Evolutionary conservation across 139 green algal genomes (phyloP), one percentile per base, ranked within the genome.

Genomic region (Microglena sp.): DNA sequence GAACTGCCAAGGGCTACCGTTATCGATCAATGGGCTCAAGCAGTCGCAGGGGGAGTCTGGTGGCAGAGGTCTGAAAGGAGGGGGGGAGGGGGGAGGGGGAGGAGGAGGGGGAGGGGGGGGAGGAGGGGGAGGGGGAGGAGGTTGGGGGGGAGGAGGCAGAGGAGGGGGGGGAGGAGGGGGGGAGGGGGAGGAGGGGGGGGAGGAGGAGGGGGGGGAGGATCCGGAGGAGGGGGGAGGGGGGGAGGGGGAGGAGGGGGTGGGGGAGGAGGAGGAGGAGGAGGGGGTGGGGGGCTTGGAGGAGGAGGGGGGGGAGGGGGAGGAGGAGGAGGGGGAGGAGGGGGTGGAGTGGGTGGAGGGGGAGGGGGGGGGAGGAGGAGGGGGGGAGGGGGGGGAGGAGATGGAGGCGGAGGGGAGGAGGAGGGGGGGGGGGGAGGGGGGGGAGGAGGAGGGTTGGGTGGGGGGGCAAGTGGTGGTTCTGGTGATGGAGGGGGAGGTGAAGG

Each of bases 11-110:
- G 43, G 22, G 2, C 36, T 68, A 34, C 60, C 45, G 56, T 67
- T 71, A 11, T 73, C 66, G 7, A 78, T 57, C n/a, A 78, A 28
- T 1, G 71, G 65, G 45, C 66, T 74, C 24, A 78, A 61, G 60
- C 71, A 78, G 34, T 78, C 71, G 27, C 64, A 70, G 24, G 63
- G 53, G n/a, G 32, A 31, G 33, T 63, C 54, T 5, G 30, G 56
- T 21, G 64, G 50, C 64, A 64, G 55, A 18, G 24, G 5, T 8
- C 54, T 33, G 33, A 30, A 63, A 22, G 64, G 64, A 22, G 64
- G 64, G 26, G 40, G 30, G 24, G 64, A 54, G n/a, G 64, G 63
- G 29, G 46, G 63, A 36, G 36, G 45, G 46, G 45, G 63, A 24
- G 30, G 63, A 5, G 46, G 63, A 62, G 45, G 63, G 4, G 22